Evolutionary conservation across 768 basidiomycete species (phyloP), one percentile per base, ranked within the genome.

Genomic region (Russula virescens): DNA sequence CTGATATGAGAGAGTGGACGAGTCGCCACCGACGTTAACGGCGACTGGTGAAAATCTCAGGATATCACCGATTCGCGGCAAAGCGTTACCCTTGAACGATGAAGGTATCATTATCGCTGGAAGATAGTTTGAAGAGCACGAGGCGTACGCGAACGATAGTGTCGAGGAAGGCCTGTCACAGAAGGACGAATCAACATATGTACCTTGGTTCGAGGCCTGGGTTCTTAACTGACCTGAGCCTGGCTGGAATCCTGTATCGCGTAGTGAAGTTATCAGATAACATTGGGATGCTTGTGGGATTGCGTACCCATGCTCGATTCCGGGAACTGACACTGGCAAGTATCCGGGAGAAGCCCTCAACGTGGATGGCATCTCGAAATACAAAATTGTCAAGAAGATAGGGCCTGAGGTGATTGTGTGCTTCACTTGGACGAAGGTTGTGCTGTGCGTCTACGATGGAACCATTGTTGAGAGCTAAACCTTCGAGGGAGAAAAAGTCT

Each of bases 21-120:
- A 43, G 1, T 40, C 43, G 4, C 45, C 28, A 10, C 67, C 72
- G 2, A 66, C 67, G 31, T 57, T 42, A 38, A 62, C 55, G 31
- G 65, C 52, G 14, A 75, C 71, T 0, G 67, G 56, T 3, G 53
- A n/a, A 40, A 62, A 73, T 6, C 65, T 51, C 28, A 76, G 48
- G 48, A 75, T 70, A n/a, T 74, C 72, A n/a, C 70, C 68, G 9
- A 76, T 66, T 3, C 73, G 67, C 4, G 68, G 19, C 23, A 75
- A 62, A 0, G 67, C 73, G 34, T 74, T 69, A 13, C 68, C 67
- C 71, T 72, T 23, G 45, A 52, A 38, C 28, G 13, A 62, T 28
- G 25, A 40, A 31, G 10, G 23, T 21, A 35, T 54, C 25, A 63
- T 6, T n/a, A 1, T 26, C 18, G 42, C 42, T 8, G n/a, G 11